Evolutionary conservation across 306 rosid genomes (phyloP), one percentile per base, ranked within the genome.

Genomic region (Arachis stenosperma): DNA sequence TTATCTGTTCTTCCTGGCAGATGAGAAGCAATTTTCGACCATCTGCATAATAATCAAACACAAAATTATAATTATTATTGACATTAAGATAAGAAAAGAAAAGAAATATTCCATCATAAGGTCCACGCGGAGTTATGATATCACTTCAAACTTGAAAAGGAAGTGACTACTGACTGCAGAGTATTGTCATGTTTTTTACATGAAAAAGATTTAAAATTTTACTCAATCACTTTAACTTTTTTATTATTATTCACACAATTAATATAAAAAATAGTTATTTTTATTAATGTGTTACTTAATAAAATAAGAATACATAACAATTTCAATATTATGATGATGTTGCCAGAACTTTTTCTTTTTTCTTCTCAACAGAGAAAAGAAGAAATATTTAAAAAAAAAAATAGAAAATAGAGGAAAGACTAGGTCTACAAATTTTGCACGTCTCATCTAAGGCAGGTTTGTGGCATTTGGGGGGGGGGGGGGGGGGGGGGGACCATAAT

Each of bases 1-100:
- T 92, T 92, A 58, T 89, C 98, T 5, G 98, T 92, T 81, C 98
- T 84, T 80, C 98, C 98, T 0, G 98, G 90, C 10, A 92, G 89
- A 75, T 88, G 91, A 78, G 96, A 88, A 56, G 96, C 96, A 76
- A 92, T 92, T 76, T 88, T 88, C 2, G 98, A 92, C 98, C 98
- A 92, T 78, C 96, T 92, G 71, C 6, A 73, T 8, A 17, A 64
- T 50, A 36, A 58, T 4, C 6, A 69, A 48, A 6, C 2, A 47
- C 5, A 47, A 14, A 0, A 39, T 2, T 43, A 44, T 29, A 56
- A 46, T 61, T 27, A 33, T 39, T 7, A 29, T 61, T 3, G 13
- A 54, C 27, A 22, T 41, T 8, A 15, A 41, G 3, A 33, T 33
- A 33, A 33, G 37, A 33, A 5, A 4, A 5, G 5, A 9, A 54